Percentiles rank a stretch among this genome's conserved stretches.
Evolutionary conservation across 2,329 filamentous ascomycete genomes (phyloP).

Genomic region (Aureobasidium namibiae): DNA sequence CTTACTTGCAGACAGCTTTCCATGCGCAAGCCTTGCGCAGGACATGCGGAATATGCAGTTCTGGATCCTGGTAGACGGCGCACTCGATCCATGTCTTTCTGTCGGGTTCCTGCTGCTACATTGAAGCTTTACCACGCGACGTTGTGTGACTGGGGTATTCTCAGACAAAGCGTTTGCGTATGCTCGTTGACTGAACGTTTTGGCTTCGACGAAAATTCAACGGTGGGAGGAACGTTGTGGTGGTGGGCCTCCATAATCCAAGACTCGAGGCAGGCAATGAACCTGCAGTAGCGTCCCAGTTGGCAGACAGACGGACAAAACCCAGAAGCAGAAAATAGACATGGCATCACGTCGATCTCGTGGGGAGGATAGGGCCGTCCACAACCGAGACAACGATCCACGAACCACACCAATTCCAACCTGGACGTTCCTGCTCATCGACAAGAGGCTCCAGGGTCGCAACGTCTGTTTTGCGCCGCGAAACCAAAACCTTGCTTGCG

Average conservation of each 20-base stretch:
- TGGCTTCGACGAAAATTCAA: background rate
- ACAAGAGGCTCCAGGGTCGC: background rate
- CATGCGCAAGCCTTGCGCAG: too few relatives aligned
- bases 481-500: background rate
- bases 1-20: background rate
- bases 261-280: too few relatives aligned
- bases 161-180: constrained; percentile 10
- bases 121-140: background rate
- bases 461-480: background rate
- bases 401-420: background rate
- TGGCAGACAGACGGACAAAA: background rate
- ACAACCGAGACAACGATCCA: constrained; percentile 1
- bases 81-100: background rate
- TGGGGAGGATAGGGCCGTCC: background rate
- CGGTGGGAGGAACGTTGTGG: background rate
- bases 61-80: background rate
- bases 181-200: constrained; percentile 7
- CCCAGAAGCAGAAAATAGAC: constrained; percentile 7
- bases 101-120: background rate
- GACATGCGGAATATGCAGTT: background rate
- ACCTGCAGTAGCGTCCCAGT: constrained; percentile 8
- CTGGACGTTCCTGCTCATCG: background rate
- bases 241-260: background rate
- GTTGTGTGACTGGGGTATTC: background rate
- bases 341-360: constrained; percentile 5